Base-by-base conservation (phyloP, 139 green algal species). In the Auxenochlorella pyrenoidosa region DNA sequence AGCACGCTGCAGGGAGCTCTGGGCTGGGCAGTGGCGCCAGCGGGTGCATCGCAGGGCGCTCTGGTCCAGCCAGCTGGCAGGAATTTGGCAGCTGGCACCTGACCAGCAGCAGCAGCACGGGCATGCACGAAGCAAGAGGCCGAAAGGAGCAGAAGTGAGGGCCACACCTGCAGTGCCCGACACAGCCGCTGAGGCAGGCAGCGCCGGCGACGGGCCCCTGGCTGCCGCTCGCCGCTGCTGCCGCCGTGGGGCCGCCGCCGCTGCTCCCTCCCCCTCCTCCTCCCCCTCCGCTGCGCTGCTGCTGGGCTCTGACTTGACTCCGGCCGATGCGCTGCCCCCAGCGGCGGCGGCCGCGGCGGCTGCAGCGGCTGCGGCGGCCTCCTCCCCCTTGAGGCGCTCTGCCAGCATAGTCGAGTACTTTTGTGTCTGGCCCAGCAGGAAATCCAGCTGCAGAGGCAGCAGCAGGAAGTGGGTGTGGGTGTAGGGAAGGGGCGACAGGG, bases 391-490 rank as follows among this genome's bases (percentile, higher is more conserved):
- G n/a, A 98, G 86, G 63, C 96, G 94, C 82, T 93, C 83, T 18
- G 96, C 96, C 47, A 98, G 91, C 92, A 98, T 93, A 79, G 93
- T 94, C 38, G 92, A 96, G 91, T 98, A 99, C 60, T 94, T 94
- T 88, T 99, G 97, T 1, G 97, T 99, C 92, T 99, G 96, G 2
- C 94, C 96, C 51, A 99, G 88, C 68, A 99, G 94, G 59, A 98
- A 96, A 89, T 98, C 95, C 28, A 99, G 92, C 88, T 98, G 96
- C 87, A 34, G 43, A 0, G 1, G 22, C 1, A 4, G 21, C 1
- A 34, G 54, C 54, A 24, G 54, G 18, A 24, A 8, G 18, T 8
- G 54, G 12, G 15, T 28, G 54, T 54, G 47, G 47, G 47, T 54
- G 47, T 54, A 54, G n/a, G n/a, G n/a, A n/a, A 54, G 6, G 47